Base-by-base conservation (phyloP, 176 grass and related monocot species). In the Triticum monococcum region DNA sequence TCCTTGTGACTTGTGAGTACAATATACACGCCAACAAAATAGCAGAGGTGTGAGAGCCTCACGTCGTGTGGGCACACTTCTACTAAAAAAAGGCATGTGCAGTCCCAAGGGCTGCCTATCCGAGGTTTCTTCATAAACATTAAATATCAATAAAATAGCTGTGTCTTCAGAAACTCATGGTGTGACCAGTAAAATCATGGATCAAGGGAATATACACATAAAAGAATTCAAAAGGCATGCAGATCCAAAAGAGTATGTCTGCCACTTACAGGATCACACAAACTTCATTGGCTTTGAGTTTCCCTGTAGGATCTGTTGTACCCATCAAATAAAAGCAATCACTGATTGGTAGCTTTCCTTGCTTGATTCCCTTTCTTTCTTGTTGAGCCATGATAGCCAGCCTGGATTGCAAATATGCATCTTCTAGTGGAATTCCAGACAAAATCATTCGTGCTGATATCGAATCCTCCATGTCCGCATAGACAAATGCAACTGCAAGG, bases 261-360 rank as follows among this genome's bases (percentile, higher is more conserved):
- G 67, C 33, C 23, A 89, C 94, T 84, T 87, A 95, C 91, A 89
- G 87, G 79, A 95, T 86, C 25, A 95, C 72, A 71, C 89, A 93
- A 81, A 95, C 87, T 95, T 95, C 89, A 85, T 93, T 84, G 13
- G 38, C 48, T 54, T 83, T 84, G 20, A 95, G 75, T 28, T 79
- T 87, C 24, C 89, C 89, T 2, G 91, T 93, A 8, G 91, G 89
- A 48, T 95, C 94, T 8, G 81, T 75, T 31, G 94, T 91, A 17
- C 91, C 94, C 94, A 95, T 95, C 26, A 95, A 72, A 85, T 91
- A 77, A 85, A 86, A 93, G 26, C 91, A 89, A 17, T 93, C 89
- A 52, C 41, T 81, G 9, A 95, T 83, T 0, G 94, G 94, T 28
- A 95, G 50, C 72, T 46, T 95, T 65, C 89, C 89, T 80, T 87